These are phyloP conservation scores for Trichoderma oligosporum DNA, from an alignment of 2,329 filamentous ascomycete species.

Conservation along the genomic window DNA sequence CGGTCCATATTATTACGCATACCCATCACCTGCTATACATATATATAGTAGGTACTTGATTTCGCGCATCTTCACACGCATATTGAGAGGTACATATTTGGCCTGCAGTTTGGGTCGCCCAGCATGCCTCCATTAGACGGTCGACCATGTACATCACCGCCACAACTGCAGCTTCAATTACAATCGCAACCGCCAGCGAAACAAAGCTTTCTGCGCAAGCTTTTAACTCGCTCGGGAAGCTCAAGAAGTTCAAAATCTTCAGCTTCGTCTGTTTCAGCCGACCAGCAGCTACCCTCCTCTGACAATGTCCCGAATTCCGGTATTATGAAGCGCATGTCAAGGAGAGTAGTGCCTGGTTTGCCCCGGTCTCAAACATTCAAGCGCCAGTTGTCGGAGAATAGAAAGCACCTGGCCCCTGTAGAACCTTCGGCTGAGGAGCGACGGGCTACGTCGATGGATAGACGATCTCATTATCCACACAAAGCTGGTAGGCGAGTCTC, in stretches of 20 bases:
- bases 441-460: constrained; percentile 65
- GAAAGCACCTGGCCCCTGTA: constrained; percentile 67
- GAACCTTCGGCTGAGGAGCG: constrained; percentile 62
- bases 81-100: neutral
- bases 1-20: neutral
- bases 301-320: constrained; percentile 22
- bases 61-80: constrained; percentile 2
- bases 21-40: neutral
- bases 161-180: constrained; percentile 17
- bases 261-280: constrained; percentile 10
- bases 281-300: neutral
- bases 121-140: constrained; percentile 34
- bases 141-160: constrained; percentile 29
- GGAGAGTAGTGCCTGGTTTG: constrained; percentile 71
- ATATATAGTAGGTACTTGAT: neutral
- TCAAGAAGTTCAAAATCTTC: constrained; percentile 6
- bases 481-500: constrained; percentile 30
- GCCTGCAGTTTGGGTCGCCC: constrained; percentile 1
- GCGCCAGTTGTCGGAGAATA: constrained; percentile 75
- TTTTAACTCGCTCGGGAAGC: constrained; percentile 26
- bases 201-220: constrained; percentile 30
- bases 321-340: constrained; percentile 42
- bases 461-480: constrained; percentile 36
- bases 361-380: constrained; percentile 76
- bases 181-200: constrained; percentile 21